Conservation (phyloP, 164 flowering plant genomes). For the Brasenia schreberi region DNA sequence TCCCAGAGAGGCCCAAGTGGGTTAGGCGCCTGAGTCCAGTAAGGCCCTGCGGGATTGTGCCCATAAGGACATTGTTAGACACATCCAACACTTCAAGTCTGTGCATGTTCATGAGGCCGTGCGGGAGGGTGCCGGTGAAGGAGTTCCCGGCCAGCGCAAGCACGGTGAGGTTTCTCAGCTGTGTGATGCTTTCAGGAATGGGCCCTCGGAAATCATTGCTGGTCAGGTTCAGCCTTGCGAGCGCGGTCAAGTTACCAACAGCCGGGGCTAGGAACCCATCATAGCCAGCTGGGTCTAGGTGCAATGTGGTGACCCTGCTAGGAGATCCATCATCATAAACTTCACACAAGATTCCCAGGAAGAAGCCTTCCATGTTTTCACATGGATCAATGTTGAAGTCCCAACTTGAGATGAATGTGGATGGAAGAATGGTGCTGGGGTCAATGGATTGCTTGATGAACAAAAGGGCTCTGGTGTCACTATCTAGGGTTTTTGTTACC, state of each 20-base stretch:
- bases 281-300: neutral
- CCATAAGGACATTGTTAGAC: neutral
- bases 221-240: neutral
- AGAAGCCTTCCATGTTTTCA: neutral
- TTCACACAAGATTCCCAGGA: neutral
- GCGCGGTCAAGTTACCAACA: neutral
- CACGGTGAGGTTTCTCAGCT: neutral
- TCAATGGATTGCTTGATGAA: neutral
- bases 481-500: neutral
- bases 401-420: constrained; percentile 1
- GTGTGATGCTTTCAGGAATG: neutral
- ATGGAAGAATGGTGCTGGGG: neutral
- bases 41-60: neutral
- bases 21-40: neutral
- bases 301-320: neutral
- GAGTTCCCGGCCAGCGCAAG: neutral
- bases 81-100: neutral
- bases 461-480: neutral
- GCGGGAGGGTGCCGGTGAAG: constrained; percentile 2
- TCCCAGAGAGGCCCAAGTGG: neutral
- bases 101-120: neutral
- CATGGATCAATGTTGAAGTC: constrained; percentile 1
- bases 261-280: constrained; percentile 1
- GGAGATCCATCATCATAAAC: neutral
- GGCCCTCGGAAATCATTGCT: neutral